Evolutionary conservation across 2,329 filamentous ascomycete species (phyloP).

Genomic region (Aspergillus nomiae): DNA sequence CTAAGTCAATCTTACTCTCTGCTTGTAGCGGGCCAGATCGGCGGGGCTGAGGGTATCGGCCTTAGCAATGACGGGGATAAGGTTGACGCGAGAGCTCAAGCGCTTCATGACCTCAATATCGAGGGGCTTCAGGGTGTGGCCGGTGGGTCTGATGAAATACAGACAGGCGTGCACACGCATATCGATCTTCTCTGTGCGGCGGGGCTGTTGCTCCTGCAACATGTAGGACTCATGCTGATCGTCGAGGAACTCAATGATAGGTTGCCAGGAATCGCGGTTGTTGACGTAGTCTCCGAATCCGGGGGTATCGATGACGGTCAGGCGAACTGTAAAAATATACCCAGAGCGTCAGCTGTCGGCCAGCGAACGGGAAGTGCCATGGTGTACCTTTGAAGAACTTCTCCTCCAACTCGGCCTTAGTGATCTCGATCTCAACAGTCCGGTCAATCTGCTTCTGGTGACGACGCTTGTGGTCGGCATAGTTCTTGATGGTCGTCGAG

Average conservation of each 20-base stretch:
- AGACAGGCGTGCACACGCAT: slow-evolving; percentile 97
- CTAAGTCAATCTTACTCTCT: slow-evolving; percentile 65
- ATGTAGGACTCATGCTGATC: slow-evolving; percentile 99
- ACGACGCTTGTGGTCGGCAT: slow-evolving; percentile 98
- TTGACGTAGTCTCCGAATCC: slow-evolving; percentile 99
- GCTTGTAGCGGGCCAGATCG: slow-evolving; percentile 92
- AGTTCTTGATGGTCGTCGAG: slow-evolving; percentile 99
- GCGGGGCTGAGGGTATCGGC: slow-evolving; percentile 93
- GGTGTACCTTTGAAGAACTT: slow-evolving; percentile 98
- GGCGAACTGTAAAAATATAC: slow-evolving; percentile 67
- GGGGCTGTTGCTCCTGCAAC: slow-evolving; percentile 99
- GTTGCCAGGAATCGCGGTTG: slow-evolving; percentile 99
- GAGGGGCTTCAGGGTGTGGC: slow-evolving; percentile 96
- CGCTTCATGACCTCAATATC: slow-evolving; percentile 99
- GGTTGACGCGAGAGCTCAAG: slow-evolving; percentile 93
- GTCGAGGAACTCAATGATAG: slow-evolving; percentile 99
- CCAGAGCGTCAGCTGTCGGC: slow-evolving; percentile 19
- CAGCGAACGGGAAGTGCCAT: neutral
- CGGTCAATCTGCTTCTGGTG: slow-evolving; percentile 99
- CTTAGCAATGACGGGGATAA: slow-evolving; percentile 98
- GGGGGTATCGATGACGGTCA: slow-evolving; percentile 98
- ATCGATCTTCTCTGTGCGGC: slow-evolving; percentile 97
- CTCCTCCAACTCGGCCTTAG: slow-evolving; percentile 98
- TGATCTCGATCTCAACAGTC: slow-evolving; percentile 99
- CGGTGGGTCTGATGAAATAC: slow-evolving; percentile 98